A percentile compares a stretch with the other conserved stretches of the same genome.
Conservation (phyloP, 352 stramenopile genomes). For the Peronospora belbahrii region DNA sequence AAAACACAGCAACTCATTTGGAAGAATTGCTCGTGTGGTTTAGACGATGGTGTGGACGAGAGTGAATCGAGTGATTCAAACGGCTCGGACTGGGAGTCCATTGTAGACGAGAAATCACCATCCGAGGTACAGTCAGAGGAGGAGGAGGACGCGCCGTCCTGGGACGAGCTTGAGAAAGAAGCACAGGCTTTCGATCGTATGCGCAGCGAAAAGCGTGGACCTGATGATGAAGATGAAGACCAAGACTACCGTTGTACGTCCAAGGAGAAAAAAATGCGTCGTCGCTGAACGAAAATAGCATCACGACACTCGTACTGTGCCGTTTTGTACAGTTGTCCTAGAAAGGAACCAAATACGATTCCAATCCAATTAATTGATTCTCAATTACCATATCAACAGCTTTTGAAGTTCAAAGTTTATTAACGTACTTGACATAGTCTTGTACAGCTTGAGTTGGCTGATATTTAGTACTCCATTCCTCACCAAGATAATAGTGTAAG, state of each 20-base stretch:
- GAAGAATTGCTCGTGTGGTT: constrained; percentile 62
- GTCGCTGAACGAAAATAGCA: too few species aligned
- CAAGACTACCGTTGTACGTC: constrained; percentile 45
- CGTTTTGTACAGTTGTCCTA: too few species aligned
- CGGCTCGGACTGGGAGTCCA: constrained; percentile 64
- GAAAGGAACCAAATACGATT: too few species aligned
- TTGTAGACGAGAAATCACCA: constrained; percentile 69
- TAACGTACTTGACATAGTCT: constrained; percentile 45
- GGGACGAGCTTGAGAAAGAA: constrained; percentile 80
- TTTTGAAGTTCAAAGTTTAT: too few species aligned
- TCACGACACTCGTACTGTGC: too few species aligned
- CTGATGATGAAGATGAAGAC: constrained; percentile 55
- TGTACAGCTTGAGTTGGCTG: constrained; percentile 38
- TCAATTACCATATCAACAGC: too few species aligned
- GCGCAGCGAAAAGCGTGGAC: constrained; percentile 38
- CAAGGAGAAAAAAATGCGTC: constrained; percentile 49
- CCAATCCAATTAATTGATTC: too few species aligned
- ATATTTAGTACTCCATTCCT: constrained; percentile 53
- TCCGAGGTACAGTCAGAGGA: constrained; percentile 49
- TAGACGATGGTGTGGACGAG: constrained; percentile 43
- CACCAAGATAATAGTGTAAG: constrained; percentile 47
- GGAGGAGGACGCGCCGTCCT: constrained; percentile 59
- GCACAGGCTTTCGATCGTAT: constrained; percentile 60
- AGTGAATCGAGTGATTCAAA: constrained; percentile 63
- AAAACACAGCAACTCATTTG: constrained; percentile 18